Conservation (phyloP, 2,329 filamentous ascomycete species). For the Endothia cerciana region DNA sequence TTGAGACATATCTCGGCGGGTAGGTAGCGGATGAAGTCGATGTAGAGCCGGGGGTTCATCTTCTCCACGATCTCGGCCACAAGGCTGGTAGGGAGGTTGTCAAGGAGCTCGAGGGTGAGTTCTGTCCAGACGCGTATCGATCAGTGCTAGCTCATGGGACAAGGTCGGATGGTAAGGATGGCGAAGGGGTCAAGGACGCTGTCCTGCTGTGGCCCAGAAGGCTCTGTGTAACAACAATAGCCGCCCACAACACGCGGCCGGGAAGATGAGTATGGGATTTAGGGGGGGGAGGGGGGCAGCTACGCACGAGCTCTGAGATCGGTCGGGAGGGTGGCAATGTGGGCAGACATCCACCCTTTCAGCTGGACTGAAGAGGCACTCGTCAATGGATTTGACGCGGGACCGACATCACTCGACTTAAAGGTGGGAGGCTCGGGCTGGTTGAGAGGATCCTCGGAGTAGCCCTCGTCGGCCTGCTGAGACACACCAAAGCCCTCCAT, state of each 20-base stretch:
- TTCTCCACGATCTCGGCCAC: slow-evolving; percentile 81
- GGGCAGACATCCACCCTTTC: slow-evolving; percentile 49
- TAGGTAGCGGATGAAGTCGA: slow-evolving; percentile 85
- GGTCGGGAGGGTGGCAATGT: slow-evolving; percentile 53
- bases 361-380: slow-evolving; percentile 23
- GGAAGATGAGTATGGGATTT: neutral
- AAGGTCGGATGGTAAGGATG: neutral
- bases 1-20: slow-evolving; percentile 90
- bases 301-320: slow-evolving; percentile 54
- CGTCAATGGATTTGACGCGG: slow-evolving; percentile 11
- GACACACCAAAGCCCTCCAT: slow-evolving; percentile 30
- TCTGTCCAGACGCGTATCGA: slow-evolving; percentile 54
- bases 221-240: slow-evolving; percentile 15
- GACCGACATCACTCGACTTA: slow-evolving; percentile 33
- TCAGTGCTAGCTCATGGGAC: slow-evolving; percentile 28
- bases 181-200: neutral
- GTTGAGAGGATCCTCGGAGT: slow-evolving; percentile 74
- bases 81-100: slow-evolving; percentile 77
- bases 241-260: slow-evolving; percentile 23
- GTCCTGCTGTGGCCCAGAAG: neutral
- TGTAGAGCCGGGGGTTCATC: slow-evolving; percentile 82
- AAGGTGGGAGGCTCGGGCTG: slow-evolving; percentile 41
- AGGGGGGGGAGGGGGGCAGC: slow-evolving; percentile 7
- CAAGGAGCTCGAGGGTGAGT: slow-evolving; percentile 77
- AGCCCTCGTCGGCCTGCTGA: slow-evolving; percentile 78